Evolutionary conservation across 2,329 filamentous ascomycete species (phyloP), one percentile per base, ranked within the genome.

Genomic region (Xylaria digitata): DNA sequence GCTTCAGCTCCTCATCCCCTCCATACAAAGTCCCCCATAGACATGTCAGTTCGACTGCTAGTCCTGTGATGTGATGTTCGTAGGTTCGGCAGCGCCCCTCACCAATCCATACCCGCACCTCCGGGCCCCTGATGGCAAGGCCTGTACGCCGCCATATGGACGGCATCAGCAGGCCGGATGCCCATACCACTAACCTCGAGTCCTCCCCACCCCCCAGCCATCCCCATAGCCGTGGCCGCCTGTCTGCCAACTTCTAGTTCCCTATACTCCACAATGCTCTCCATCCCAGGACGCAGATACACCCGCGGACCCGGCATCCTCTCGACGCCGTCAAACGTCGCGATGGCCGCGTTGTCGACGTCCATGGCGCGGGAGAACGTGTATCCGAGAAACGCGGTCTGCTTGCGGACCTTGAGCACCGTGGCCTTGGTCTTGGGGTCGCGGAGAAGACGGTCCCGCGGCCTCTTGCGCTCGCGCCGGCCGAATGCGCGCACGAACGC

Each of bases 341-440:
- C 37, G 32, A 46, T n/a, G 34, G 13, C 63, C 34, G 21, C 11
- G n/a, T 43, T 42, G 30, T 37, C 63, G 63, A 83, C 83, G 53
- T 61, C 52, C 57, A 45, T 32, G 60, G 37, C 57, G 19, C 89
- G 83, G 13, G 89, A 87, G 84, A 96, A 98, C 1, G 92, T 93
- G 77, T 99, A 99, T 0, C 95, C 95, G 68, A 96, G 80, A 78
- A 98, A 98, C 0, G 93, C 94, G 30, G 87, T 91, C 76, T 86
- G 87, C 80, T 95, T 97, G 66, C 96, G 87, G 70, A 96, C 85
- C 71, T 92, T 89, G 78, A 98, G 82, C n/a, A 91, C 93, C 17
- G 85, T 82, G 46, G 84, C 85, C 46, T 88, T 90, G 6, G 90
- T 86, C 8, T 82, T 80, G 30, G 84, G 85, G 78, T 98, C 95